Percentiles rank a stretch among this genome's conserved stretches.
Conservation (phyloP, 345 rosid genomes). For the Ceriops decandra region DNA sequence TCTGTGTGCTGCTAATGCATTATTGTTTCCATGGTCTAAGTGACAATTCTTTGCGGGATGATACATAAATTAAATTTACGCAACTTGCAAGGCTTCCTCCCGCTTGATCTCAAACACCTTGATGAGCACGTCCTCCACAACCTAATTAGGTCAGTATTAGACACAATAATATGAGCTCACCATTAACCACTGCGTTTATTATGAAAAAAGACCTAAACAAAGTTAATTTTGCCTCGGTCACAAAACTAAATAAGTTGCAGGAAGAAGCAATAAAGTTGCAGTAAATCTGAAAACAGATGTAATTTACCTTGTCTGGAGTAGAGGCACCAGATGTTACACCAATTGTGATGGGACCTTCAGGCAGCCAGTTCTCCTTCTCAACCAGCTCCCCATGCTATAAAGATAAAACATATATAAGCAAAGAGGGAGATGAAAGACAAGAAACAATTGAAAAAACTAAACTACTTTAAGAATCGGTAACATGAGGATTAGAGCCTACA, state of each 20-base stretch:
- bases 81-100: slow-evolving; percentile 60
- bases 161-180: neutral
- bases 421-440: neutral
- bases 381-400: slow-evolving; percentile 86
- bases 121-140: slow-evolving; percentile 65
- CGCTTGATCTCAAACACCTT: slow-evolving; percentile 74
- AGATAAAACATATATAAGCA: neutral
- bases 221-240: too few species aligned
- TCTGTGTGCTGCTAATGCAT: neutral
- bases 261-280: neutral
- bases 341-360: slow-evolving; percentile 79
- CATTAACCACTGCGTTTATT: neutral
- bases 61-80: slow-evolving; percentile 22
- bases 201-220: neutral
- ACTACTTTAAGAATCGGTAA: neutral
- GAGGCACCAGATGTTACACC: slow-evolving; percentile 98
- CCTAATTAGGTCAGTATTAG: slow-evolving; percentile 33
- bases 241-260: too few species aligned
- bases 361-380: slow-evolving; percentile 86
- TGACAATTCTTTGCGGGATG: neutral
- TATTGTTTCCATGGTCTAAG: neutral
- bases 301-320: slow-evolving; percentile 86
- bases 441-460: neutral
- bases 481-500: slow-evolving; percentile 37
- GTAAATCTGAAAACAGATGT: neutral